A percentile compares a stretch with the other conserved stretches of the same genome.
Conservation (phyloP, 371 early-diverging fungal species). For the Syncephalastrum contaminatum region DNA sequence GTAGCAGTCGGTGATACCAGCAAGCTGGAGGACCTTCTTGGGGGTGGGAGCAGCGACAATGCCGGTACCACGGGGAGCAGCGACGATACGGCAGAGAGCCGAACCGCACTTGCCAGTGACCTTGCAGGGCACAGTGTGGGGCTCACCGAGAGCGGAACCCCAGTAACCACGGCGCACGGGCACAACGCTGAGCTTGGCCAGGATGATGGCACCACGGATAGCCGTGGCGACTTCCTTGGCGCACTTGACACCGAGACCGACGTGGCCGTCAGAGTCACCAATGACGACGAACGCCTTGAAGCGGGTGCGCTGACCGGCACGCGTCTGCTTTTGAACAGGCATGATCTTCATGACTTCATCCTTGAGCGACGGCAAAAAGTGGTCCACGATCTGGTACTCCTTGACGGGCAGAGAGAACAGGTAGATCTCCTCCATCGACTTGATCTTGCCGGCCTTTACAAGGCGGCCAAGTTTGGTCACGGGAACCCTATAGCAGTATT, state of each 20-base stretch:
- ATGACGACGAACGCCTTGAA: conserved; percentile 99
- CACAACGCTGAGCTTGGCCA: conserved; percentile 98
- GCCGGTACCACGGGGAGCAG: conserved; percentile 99
- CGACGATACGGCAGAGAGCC: conserved; percentile 91
- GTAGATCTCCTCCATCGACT: conserved; percentile 95
- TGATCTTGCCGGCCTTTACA: conserved; percentile 92
- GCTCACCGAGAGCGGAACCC: conserved; percentile 96
- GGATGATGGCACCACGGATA: conserved; percentile 98
- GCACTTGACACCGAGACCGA: conserved; percentile 99
- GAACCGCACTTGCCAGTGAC: conserved; percentile 99
- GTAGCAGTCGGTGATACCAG: conserved; percentile 99
- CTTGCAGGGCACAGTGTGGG: conserved; percentile 99
- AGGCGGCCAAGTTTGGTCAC: conserved; percentile 98
- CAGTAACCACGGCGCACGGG: conserved; percentile 99
- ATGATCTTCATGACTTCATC: conserved; percentile 99
- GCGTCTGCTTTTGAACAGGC: conserved; percentile 99
- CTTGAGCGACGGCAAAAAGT: conserved; percentile 95
- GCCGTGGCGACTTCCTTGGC: conserved; percentile 99
- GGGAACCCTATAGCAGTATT: conserved; percentile 62
- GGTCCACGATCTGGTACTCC: conserved; percentile 99
- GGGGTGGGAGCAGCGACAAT: conserved; percentile 97
- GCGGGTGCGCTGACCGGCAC: conserved; percentile 99
- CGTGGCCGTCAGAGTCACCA: conserved; percentile 98
- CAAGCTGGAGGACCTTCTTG: conserved; percentile 98
- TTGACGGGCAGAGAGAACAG: conserved; percentile 98